Percentiles rank a stretch among this genome's conserved stretches.
Conservation (phyloP, 257 asterid species). For the Plantago major region DNA sequence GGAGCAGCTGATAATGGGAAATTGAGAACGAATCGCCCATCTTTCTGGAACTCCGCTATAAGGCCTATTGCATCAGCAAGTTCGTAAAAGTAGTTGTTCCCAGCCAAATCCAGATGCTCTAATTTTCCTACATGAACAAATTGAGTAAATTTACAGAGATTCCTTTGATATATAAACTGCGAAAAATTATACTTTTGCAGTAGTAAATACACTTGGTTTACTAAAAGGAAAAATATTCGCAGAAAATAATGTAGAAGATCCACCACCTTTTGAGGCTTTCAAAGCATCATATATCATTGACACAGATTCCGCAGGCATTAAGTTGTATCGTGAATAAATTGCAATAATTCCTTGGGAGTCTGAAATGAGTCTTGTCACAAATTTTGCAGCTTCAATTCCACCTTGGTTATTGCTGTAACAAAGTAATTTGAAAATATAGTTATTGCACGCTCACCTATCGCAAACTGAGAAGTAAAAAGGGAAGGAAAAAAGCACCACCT, state of each 20-base stretch:
- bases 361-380: constrained; percentile 54
- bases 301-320: constrained; percentile 68
- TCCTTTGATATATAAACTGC: not conserved
- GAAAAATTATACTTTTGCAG: no score
- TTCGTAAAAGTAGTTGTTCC: constrained; percentile 41
- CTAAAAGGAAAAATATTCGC: not conserved
- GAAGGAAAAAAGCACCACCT: constrained; percentile 52
- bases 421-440: constrained; percentile 20
- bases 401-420: constrained; percentile 72
- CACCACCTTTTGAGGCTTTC: constrained; percentile 58
- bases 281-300: constrained; percentile 46
- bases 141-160: not conserved
- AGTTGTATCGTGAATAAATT: constrained; percentile 63
- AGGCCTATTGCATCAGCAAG: constrained; percentile 29
- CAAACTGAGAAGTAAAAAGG: not conserved
- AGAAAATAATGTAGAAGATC: constrained; percentile 1
- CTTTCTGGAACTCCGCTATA: constrained; percentile 39
- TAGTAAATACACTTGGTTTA: not conserved
- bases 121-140: constrained; percentile 46
- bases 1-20: constrained; percentile 30
- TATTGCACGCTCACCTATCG: not conserved
- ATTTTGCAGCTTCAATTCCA: constrained; percentile 71
- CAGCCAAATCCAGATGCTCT: constrained; percentile 75
- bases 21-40: constrained; percentile 39
- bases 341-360: constrained; percentile 46